Evolutionary conservation across 2,329 filamentous ascomycete genomes (phyloP).

Genomic region (Verticillium isaacii): DNA sequence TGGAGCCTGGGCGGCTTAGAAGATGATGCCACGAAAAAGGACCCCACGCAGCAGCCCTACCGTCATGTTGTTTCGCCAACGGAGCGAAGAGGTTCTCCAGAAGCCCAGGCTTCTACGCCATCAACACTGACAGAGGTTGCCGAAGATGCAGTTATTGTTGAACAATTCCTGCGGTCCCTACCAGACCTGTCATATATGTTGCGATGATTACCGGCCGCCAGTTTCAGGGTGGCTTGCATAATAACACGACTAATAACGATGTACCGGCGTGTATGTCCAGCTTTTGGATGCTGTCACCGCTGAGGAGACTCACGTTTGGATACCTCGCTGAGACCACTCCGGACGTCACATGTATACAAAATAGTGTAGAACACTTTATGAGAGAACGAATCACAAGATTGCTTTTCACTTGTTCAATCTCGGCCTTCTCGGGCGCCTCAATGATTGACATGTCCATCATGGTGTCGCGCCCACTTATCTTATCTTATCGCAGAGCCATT

Average conservation of each 20-base stretch:
- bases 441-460: neutral
- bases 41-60: neutral
- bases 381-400: neutral
- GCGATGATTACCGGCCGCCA: slow-evolving; percentile 17
- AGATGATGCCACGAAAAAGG: neutral
- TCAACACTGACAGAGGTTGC: slow-evolving; percentile 2
- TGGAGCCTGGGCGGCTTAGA: neutral
- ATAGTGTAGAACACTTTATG: neutral
- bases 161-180: slow-evolving; percentile 27
- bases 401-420: neutral
- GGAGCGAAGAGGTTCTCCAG: neutral
- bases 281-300: neutral
- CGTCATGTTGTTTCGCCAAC: too few relatives aligned
- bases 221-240: neutral
- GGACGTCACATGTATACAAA: neutral
- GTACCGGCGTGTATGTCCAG: too few relatives aligned
- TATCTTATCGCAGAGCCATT: neutral
- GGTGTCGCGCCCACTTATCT: neutral
- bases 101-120: neutral
- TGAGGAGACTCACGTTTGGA: neutral
- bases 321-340: neutral
- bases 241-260: neutral
- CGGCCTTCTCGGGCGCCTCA: too few relatives aligned
- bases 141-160: slow-evolving; percentile 26
- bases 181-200: slow-evolving; percentile 44